phyloP scores from a whole-genome alignment of 495 filamentous ascomycete genomes.

The Aspergillus cavernicola region DNA sequence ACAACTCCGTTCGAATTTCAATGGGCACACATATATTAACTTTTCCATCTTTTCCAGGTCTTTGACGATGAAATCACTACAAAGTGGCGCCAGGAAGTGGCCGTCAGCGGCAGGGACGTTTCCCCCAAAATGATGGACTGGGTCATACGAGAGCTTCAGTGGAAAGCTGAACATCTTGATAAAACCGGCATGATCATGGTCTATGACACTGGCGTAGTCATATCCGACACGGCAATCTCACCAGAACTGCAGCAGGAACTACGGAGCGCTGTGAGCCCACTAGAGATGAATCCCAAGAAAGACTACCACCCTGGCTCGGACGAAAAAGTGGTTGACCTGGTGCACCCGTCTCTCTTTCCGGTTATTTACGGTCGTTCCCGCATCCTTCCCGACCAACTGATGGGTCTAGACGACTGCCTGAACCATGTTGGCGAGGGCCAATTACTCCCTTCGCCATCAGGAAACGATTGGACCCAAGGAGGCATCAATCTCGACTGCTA shows the following conservation, averaged over 20 bases:
- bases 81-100: slow-evolving; percentile 15
- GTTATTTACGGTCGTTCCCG: slow-evolving; percentile 8
- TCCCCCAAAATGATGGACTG: slow-evolving; percentile 49
- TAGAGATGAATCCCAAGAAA: slow-evolving; percentile 8
- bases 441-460: not conserved
- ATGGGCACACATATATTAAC: no score
- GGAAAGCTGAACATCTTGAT: slow-evolving; percentile 29
- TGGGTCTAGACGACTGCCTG: slow-evolving; percentile 9
- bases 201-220: slow-evolving; percentile 2
- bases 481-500: not conserved
- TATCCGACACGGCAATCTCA: slow-evolving; percentile 12
- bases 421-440: not conserved
- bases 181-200: not conserved
- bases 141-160: slow-evolving; percentile 49
- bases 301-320: slow-evolving; percentile 18
- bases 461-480: not conserved
- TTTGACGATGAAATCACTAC: slow-evolving; percentile 11
- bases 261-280: not conserved
- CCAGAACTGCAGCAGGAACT: not conserved
- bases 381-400: slow-evolving; percentile 1
- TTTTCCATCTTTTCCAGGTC: no score
- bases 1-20: no score
- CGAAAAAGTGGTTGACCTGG: slow-evolving; percentile 12
- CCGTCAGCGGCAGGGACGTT: slow-evolving; percentile 26
- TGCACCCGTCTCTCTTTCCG: slow-evolving; percentile 18